phyloP scores from a whole-genome alignment of 1,139 yeast genomes.

The Blastobotrys proliferans region DNA sequence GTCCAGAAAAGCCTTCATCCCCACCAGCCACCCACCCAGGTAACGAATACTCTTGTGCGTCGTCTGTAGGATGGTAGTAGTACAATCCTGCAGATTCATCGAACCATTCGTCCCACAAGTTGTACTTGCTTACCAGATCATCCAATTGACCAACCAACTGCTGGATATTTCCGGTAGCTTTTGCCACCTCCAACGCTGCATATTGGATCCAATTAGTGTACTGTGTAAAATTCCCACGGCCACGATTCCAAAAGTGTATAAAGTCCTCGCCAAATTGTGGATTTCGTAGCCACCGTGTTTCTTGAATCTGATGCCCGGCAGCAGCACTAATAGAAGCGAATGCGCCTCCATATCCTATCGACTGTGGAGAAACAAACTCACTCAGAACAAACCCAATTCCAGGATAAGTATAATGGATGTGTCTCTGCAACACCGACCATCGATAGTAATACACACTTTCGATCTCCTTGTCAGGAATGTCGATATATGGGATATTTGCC shows the following conservation, averaged over 20 bases:
- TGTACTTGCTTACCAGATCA: not conserved
- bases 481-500: slow-evolving; percentile 4
- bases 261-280: not conserved
- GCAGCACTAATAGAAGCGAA: slow-evolving; percentile 1
- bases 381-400: no score
- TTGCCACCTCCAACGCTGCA: slow-evolving; percentile 2
- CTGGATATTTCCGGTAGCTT: slow-evolving; percentile 1
- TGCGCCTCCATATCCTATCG: not conserved
- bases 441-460: slow-evolving; percentile 2
- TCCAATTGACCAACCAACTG: not conserved
- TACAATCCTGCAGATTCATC: slow-evolving; percentile 3
- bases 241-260: slow-evolving; percentile 1
- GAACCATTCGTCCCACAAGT: slow-evolving; percentile 1
- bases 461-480: slow-evolving; percentile 5
- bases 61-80: slow-evolving; percentile 1
- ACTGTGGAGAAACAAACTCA: no score
- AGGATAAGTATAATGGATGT: slow-evolving; percentile 1
- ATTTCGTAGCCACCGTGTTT: slow-evolving; percentile 5
- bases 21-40: slow-evolving; percentile 1
- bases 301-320: slow-evolving; percentile 3
- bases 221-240: slow-evolving; percentile 4
- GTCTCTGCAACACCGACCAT: slow-evolving; percentile 2
- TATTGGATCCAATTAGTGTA: slow-evolving; percentile 7
- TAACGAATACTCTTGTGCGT: slow-evolving; percentile 3
- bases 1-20: slow-evolving; percentile 1